Percentiles rank a stretch among this genome's conserved stretches.
Evolutionary conservation across 2,329 filamentous ascomycete species (phyloP).

Genomic region (Dactylellina drechsleri): DNA sequence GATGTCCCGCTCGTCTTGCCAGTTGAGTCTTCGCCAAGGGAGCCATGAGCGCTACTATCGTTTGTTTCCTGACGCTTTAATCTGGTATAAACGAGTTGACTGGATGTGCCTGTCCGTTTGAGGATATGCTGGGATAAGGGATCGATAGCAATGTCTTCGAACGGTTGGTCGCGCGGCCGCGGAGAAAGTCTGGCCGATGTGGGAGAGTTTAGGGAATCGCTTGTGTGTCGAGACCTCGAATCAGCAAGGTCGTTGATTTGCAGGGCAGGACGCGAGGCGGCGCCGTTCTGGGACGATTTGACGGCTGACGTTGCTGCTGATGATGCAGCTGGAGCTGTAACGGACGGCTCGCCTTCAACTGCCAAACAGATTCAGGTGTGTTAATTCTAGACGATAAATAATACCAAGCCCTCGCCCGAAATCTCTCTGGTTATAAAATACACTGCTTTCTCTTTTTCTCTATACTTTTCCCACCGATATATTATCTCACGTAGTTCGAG

Average conservation of each 20-base stretch:
- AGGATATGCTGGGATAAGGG: slow-evolving; percentile 45
- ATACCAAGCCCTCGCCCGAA: not conserved
- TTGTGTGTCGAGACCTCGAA: slow-evolving; percentile 36
- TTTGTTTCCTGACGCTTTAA: slow-evolving; percentile 48
- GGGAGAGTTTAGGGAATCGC: slow-evolving; percentile 40
- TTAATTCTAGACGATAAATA: slow-evolving; percentile 3
- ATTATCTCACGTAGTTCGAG: slow-evolving; percentile 2
- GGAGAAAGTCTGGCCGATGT: slow-evolving; percentile 32
- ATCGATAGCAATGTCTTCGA: slow-evolving; percentile 44
- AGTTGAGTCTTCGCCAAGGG: slow-evolving; percentile 44
- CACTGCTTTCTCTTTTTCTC: not conserved
- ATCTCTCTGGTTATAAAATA: not conserved
- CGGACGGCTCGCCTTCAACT: slow-evolving; percentile 30
- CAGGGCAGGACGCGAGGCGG: slow-evolving; percentile 33
- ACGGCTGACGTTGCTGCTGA: no score
- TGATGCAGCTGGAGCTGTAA: not conserved
- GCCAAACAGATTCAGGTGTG: slow-evolving; percentile 7
- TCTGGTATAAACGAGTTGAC: slow-evolving; percentile 23
- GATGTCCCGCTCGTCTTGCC: slow-evolving; percentile 38
- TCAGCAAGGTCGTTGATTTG: slow-evolving; percentile 33
- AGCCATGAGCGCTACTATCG: slow-evolving; percentile 42
- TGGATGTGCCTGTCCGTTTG: slow-evolving; percentile 39
- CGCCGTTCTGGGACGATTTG: slow-evolving; percentile 4
- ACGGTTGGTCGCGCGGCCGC: slow-evolving; percentile 28
- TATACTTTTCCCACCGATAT: slow-evolving; percentile 5